phyloP scores from a whole-genome alignment of 2,329 filamentous ascomycete genomes.

The Chaetomiaceae sp. region DNA sequence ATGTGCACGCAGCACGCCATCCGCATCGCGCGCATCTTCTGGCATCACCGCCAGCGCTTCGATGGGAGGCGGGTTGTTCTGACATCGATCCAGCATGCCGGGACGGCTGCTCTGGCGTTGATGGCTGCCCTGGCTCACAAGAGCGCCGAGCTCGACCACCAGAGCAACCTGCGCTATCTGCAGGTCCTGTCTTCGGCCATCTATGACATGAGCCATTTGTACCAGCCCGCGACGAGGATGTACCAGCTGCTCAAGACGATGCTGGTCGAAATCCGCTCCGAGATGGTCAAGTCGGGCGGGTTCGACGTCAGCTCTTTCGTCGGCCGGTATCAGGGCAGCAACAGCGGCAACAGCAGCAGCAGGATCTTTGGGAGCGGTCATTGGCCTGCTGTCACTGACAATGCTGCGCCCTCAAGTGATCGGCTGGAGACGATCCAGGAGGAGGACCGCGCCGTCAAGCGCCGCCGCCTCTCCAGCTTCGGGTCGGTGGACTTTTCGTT shows the following conservation, averaged over 20 bases:
- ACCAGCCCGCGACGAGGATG: conserved; percentile 52
- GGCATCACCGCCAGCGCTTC: conserved; percentile 51
- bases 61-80: conserved; percentile 48
- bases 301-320: conserved; percentile 14
- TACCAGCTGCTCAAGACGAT: conserved; percentile 49
- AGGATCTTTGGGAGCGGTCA: conserved; percentile 13
- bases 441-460: conserved; percentile 16
- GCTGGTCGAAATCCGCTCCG: conserved; percentile 43
- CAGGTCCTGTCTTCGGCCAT: conserved; percentile 49
- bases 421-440: not conserved
- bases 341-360: not conserved
- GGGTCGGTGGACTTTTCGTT: conserved; percentile 10
- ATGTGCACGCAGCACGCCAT: conserved; percentile 54
- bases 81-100: conserved; percentile 50
- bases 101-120: conserved; percentile 50
- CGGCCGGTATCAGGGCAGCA: conserved; percentile 14
- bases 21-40: conserved; percentile 49
- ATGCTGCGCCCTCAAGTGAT: not conserved
- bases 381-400: conserved; percentile 5
- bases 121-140: conserved; percentile 44
- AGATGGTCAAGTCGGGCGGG: conserved; percentile 25
- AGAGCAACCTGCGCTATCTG: conserved; percentile 43
- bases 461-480: conserved; percentile 20
- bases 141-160: conserved; percentile 34
- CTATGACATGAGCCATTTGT: conserved; percentile 49